A percentile compares a stretch with the other conserved stretches of the same genome.
These are phyloP conservation scores for Amanita polypyramis DNA, from an alignment of 768 basidiomycete species.

Conservation along the genomic window DNA sequence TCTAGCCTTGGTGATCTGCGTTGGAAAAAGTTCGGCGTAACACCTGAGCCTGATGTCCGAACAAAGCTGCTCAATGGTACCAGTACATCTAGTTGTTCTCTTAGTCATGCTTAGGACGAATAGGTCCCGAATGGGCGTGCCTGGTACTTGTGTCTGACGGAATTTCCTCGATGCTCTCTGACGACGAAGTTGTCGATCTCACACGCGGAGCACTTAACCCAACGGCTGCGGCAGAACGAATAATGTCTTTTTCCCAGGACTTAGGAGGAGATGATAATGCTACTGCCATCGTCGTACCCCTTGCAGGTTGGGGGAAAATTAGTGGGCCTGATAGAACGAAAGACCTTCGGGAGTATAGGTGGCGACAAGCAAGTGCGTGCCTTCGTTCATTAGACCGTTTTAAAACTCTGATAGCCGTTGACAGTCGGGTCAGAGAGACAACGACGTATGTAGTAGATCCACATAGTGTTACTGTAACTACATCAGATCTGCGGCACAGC, in stretches of 20 bases:
- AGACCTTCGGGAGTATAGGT: slow-evolving; percentile 73
- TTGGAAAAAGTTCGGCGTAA: slow-evolving; percentile 86
- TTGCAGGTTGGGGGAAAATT: slow-evolving; percentile 85
- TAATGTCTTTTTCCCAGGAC: slow-evolving; percentile 82
- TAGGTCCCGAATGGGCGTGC: slow-evolving; percentile 80
- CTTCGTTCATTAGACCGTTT: neutral
- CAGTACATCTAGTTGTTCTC: slow-evolving; percentile 7
- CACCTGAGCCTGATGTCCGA: slow-evolving; percentile 84
- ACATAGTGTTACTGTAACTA: slow-evolving; percentile 9
- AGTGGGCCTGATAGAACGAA: slow-evolving; percentile 74
- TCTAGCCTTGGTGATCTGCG: slow-evolving; percentile 77
- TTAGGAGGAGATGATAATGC: slow-evolving; percentile 86
- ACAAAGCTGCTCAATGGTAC: slow-evolving; percentile 67
- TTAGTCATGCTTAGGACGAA: neutral
- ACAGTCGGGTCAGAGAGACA: slow-evolving; percentile 59
- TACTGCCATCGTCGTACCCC: slow-evolving; percentile 83
- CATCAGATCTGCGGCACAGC: slow-evolving; percentile 72
- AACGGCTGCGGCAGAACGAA: slow-evolving; percentile 68
- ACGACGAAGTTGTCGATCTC: slow-evolving; percentile 91
- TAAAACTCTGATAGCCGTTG: neutral
- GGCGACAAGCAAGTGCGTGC: slow-evolving; percentile 46
- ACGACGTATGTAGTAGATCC: slow-evolving; percentile 41
- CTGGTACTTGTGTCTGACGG: slow-evolving; percentile 90
- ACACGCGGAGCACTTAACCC: slow-evolving; percentile 64
- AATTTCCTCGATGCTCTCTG: slow-evolving; percentile 81